Conservation (phyloP, 2,329 filamentous ascomycete genomes). For the Verticillium isaacii region DNA sequence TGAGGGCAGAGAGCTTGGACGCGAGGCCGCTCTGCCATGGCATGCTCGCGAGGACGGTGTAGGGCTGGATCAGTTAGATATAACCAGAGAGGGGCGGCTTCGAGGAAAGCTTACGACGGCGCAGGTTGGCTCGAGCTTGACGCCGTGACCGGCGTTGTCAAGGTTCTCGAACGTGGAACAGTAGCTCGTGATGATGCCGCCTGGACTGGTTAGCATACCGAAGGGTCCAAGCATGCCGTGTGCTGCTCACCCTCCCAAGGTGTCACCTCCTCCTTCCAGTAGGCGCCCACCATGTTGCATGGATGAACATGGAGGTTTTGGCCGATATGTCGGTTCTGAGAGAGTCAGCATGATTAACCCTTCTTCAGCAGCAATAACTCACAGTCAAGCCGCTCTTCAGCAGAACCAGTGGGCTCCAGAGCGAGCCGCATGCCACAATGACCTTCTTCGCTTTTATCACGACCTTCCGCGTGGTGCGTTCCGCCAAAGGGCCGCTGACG, state of each 20-base stretch:
- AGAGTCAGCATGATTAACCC: neutral
- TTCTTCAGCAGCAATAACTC: constrained; percentile 15
- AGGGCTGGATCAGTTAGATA: constrained; percentile 44
- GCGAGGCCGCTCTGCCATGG: constrained; percentile 66
- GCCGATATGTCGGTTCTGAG: constrained; percentile 74
- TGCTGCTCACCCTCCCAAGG: constrained; percentile 54
- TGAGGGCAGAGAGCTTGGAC: constrained; percentile 66
- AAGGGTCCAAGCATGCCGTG: neutral
- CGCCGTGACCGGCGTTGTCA: constrained; percentile 74
- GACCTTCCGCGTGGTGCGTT: constrained; percentile 53
- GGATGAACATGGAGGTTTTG: constrained; percentile 80
- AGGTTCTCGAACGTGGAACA: constrained; percentile 76
- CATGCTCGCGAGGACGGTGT: constrained; percentile 55
- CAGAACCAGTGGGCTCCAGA: constrained; percentile 74
- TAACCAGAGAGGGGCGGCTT: constrained; percentile 1
- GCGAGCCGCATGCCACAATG: constrained; percentile 69
- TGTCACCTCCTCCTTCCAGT: constrained; percentile 66
- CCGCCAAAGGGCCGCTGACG: constrained; percentile 43
- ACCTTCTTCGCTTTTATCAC: constrained; percentile 75
- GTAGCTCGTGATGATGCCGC: constrained; percentile 74
- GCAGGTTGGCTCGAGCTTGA: constrained; percentile 71
- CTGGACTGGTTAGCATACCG: constrained; percentile 31
- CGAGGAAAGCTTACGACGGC: constrained; percentile 52
- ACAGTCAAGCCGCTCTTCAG: constrained; percentile 71
- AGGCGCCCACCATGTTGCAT: constrained; percentile 50